Conservation (phyloP, 371 early-diverging fungal genomes). For the Mucor mucedo region DNA sequence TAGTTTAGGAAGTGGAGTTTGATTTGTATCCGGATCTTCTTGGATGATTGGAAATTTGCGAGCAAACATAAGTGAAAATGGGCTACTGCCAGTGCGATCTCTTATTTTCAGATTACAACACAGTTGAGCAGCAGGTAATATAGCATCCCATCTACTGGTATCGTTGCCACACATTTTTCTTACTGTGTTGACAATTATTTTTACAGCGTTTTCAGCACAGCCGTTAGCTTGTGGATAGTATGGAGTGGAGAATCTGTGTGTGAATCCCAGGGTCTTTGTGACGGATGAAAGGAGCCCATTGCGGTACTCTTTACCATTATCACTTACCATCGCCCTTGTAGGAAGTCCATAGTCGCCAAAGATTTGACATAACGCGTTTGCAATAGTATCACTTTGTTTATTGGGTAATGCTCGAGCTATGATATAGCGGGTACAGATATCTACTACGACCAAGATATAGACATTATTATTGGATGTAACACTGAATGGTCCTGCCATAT, state of each 20-base stretch:
- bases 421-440: constrained; percentile 9
- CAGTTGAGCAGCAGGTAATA: constrained; percentile 28
- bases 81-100: constrained; percentile 9
- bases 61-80: constrained; percentile 29
- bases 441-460: constrained; percentile 4
- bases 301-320: constrained; percentile 40
- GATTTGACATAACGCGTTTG: constrained; percentile 15
- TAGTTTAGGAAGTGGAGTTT: neutral
- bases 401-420: constrained; percentile 23
- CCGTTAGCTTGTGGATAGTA: constrained; percentile 10
- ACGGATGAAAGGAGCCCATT: neutral
- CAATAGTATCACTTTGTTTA: constrained; percentile 29
- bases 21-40: constrained; percentile 3
- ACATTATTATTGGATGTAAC: constrained; percentile 5
- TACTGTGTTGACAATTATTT: constrained; percentile 13
- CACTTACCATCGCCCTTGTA: constrained; percentile 15
- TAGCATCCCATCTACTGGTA: constrained; percentile 28
- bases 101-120: constrained; percentile 11
- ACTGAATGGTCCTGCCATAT: constrained; percentile 4
- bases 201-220: constrained; percentile 16
- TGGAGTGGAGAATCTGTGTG: constrained; percentile 12
- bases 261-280: constrained; percentile 1
- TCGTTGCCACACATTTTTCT: constrained; percentile 15
- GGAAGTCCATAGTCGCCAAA: constrained; percentile 36
- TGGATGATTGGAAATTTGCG: neutral